Evolutionary conservation across 352 stramenopile species (phyloP).

Genomic region (Phytophthora cajani): DNA sequence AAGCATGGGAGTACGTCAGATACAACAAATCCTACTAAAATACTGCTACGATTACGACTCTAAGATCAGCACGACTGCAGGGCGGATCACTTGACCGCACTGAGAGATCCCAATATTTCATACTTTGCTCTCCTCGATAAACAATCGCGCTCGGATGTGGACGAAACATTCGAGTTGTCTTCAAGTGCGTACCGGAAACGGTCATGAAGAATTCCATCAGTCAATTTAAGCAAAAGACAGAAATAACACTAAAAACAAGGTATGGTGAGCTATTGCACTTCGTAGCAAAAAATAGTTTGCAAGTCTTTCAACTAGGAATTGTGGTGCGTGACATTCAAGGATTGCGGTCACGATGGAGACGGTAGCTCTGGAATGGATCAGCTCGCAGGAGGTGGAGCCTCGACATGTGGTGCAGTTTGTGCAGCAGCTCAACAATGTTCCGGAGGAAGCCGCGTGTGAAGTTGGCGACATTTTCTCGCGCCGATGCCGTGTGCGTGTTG

Average conservation of each 20-base stretch:
- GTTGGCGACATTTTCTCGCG: slow-evolving; percentile 47
- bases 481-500: background rate
- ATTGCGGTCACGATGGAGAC: slow-evolving; percentile 34
- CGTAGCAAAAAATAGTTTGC: slow-evolving; percentile 11
- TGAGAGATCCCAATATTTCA: no score
- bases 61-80: no score
- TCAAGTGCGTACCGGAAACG: slow-evolving; percentile 30
- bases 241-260: background rate
- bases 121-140: no score
- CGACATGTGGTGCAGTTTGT: slow-evolving; percentile 49
- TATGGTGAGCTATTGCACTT: background rate
- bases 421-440: slow-evolving; percentile 54
- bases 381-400: slow-evolving; percentile 38
- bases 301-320: no score
- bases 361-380: slow-evolving; percentile 61
- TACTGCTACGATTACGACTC: no score
- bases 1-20: slow-evolving; percentile 43
- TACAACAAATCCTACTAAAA: background rate
- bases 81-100: no score
- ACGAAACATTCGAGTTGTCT: slow-evolving; percentile 19
- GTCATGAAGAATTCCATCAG: no score
- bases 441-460: slow-evolving; percentile 57
- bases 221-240: background rate
- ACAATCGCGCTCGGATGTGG: no score
- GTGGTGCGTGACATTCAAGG: no score